Base-by-base conservation (phyloP, 2,329 filamentous ascomycete genomes). In the Aspergillus terreus region DNA sequence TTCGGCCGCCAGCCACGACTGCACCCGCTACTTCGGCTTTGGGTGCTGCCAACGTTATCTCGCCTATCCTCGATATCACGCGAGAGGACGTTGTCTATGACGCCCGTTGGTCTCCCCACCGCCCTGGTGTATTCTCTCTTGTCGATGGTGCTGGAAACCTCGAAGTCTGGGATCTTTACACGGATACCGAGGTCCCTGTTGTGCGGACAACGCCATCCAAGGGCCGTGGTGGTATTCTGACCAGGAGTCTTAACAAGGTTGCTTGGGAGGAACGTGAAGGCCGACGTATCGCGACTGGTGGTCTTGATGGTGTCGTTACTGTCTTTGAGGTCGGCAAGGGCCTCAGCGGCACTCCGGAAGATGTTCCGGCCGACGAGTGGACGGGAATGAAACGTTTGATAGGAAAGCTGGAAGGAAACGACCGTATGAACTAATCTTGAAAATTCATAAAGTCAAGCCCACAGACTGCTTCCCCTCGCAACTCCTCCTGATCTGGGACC, bases 51-150 rank as follows among this genome's bases (percentile, higher is more conserved):
- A 77, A 82, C 55, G 67, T 73, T 1, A 84, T 92, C 27, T 72
- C 81, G 2, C 94, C 94, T 0, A 78, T 99, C 23, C 80, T 97
- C 11, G 91, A 97, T 58, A 90, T 99, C 65, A 86, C 88, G 17
- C 87, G 94, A 49, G 95, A 99, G 73, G 95, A 99, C 64, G 86
- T 96, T 17, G 92, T 99, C 47, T 99, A 99, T 73, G 92, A 96
- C 68, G 92, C 90, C 2, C 87, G 86, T 48, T 99, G 95, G 95
- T 95, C 90, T 12, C 94, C 94, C 0, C 83, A 94, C 58, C 92
- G 94, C 68, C 94, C 94, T 0, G 92, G 91, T 35, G 89, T 99
- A 7, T 99, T 99, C 71, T 90, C 90, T 1, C 83, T 95, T 17
- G 94, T 97, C 2, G 95, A 99, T 62, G 94, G 94, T 32, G 90